A percentile compares a stretch with the other conserved stretches of the same genome.
Evolutionary conservation across 2,329 filamentous ascomycete species (phyloP).

Genomic region (Fusarium floridanum): DNA sequence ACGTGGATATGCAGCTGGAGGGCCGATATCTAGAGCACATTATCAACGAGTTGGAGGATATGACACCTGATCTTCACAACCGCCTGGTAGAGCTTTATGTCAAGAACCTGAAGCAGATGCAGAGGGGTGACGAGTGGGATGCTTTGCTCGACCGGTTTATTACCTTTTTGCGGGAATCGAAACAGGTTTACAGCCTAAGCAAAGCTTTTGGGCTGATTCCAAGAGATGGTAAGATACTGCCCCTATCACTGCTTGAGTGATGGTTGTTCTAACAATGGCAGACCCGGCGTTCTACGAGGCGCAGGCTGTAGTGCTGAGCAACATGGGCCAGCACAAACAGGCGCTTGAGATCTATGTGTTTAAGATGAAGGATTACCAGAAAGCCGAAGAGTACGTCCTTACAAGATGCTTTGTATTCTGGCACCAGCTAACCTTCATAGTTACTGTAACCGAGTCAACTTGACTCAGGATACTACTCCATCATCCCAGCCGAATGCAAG

Average conservation of each 20-base stretch:
- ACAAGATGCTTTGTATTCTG: not conserved
- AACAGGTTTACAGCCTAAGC: conserved; percentile 80
- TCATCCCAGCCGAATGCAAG: conserved; percentile 52
- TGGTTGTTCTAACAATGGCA: conserved; percentile 51
- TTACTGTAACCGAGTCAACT: conserved; percentile 90
- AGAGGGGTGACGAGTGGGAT: conserved; percentile 64
- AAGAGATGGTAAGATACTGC: conserved; percentile 73
- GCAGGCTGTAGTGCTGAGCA: conserved; percentile 89
- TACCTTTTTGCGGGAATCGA: conserved; percentile 79
- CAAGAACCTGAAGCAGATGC: conserved; percentile 66
- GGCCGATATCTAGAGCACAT: conserved; percentile 91
- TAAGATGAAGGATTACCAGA: conserved; percentile 85
- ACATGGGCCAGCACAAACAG: conserved; percentile 95
- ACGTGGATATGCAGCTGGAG: conserved; percentile 78
- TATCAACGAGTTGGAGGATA: conserved; percentile 86
- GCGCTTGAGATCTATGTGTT: conserved; percentile 98
- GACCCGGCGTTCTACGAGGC: conserved; percentile 90
- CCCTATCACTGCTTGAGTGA: not conserved
- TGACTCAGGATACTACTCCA: conserved; percentile 63
- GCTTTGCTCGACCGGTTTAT: conserved; percentile 76
- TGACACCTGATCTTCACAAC: conserved; percentile 89
- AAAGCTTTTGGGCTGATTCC: conserved; percentile 84
- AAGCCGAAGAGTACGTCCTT: conserved; percentile 86
- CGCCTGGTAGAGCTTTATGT: conserved; percentile 78
- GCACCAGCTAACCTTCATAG: conserved; percentile 57